Base-by-base conservation (phyloP, 2,329 filamentous ascomycete genomes). In the Hypoxylon sp. region DNA sequence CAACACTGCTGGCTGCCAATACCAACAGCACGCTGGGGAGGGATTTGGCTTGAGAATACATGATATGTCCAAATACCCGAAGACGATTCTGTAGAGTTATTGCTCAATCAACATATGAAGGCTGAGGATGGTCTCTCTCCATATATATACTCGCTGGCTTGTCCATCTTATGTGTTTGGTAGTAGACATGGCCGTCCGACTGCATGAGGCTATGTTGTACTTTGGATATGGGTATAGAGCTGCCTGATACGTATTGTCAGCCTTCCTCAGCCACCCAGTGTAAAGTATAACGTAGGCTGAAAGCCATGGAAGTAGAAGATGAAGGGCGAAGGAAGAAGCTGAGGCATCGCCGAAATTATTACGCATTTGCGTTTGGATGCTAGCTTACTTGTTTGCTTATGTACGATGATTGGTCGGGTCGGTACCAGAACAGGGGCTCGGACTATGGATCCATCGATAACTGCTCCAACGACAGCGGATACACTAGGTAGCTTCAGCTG, bases 1-100 rank as follows among this genome's bases (percentile, higher is more conserved):
- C 70, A 4, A 70, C 48, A 19, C 73, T 68, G 29, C 62, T 39
- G 14, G 65, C 51, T 8, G 75, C 37, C 11, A 75, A 29, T 10
- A 59, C 50, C 9, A 52, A 48, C 8, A 73, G 10, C 19, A 61
- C n/a, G 24, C 57, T 48, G 9, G 26, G 50, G 3, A 50, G 33
- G 9, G 22, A 8, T 13, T 3, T 37, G 8, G 14, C 42, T 3
- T 24, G 55, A 42, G 31, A 50, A 48, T 65, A 29, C 69, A 74
- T 63, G 4, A 44, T 62, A 50, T 13, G 33, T 63, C 14, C 11
- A n/a, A 39, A 17, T 55, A 29, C n/a, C 17, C 39, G 47, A 11
- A n/a, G 24, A 24, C n/a, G 33, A 55, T 26, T 11, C 11, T 61
- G 9, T 47, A n/a, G 33, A 54, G 22, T 42, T 47, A 35, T 33